Evolutionary conservation across 2,329 filamentous ascomycete genomes (phyloP).

Genomic region (Simplicillium aogashimaense): DNA sequence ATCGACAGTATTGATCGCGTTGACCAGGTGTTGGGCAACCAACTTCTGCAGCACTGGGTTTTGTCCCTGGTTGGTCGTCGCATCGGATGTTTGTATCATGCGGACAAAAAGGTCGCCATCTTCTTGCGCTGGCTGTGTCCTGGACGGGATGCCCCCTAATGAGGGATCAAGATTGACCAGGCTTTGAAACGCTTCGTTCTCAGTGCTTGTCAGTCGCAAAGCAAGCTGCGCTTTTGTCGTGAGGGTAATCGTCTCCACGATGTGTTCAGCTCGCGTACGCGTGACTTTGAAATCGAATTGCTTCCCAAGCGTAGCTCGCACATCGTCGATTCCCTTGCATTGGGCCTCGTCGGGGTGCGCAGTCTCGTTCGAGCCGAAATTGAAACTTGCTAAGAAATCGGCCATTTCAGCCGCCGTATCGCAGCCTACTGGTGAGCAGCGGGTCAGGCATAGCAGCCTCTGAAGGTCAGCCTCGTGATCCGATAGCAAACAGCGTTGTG

Average conservation of each 20-base stretch:
- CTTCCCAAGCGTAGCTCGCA: slow-evolving; percentile 33
- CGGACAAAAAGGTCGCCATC: slow-evolving; percentile 6
- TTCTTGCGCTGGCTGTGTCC: slow-evolving; percentile 10
- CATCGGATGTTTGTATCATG: slow-evolving; percentile 32
- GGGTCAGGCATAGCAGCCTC: no score
- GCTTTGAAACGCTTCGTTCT: no score
- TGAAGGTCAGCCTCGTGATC: no score
- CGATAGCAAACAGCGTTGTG: no score
- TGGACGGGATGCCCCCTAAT: slow-evolving; percentile 11
- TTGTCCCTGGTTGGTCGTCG: slow-evolving; percentile 38
- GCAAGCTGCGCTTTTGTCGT: slow-evolving; percentile 32
- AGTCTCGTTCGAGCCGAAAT: slow-evolving; percentile 14
- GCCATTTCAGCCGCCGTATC: slow-evolving; percentile 14
- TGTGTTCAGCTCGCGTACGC: slow-evolving; percentile 38
- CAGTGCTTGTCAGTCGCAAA: slow-evolving; percentile 3
- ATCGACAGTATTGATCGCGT: slow-evolving; percentile 32
- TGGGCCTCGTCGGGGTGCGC: slow-evolving; percentile 12
- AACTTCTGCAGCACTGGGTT: slow-evolving; percentile 37
- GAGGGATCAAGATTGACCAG: no score
- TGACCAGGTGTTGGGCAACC: slow-evolving; percentile 38
- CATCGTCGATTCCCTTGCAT: slow-evolving; percentile 29
- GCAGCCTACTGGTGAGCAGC: no score
- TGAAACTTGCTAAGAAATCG: slow-evolving; percentile 27
- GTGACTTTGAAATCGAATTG: slow-evolving; percentile 31
- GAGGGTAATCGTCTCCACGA: slow-evolving; percentile 36